Percentiles rank a stretch among this genome's conserved stretches.
phyloP scores from a whole-genome alignment of 23 red algal genomes.

The Gracilaria gracilis region DNA sequence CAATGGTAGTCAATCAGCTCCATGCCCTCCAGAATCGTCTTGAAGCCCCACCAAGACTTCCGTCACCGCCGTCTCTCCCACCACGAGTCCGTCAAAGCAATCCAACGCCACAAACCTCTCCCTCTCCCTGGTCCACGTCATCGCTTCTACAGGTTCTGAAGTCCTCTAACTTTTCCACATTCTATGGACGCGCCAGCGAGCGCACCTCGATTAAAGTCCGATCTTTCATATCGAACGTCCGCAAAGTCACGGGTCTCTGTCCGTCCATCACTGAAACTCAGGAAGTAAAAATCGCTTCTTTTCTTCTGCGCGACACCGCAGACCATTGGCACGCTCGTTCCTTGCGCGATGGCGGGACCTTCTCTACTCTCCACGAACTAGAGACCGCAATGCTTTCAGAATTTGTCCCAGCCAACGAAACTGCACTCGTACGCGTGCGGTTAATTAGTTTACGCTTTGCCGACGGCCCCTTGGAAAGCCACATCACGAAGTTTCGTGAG shows the following conservation, averaged over 20 bases:
- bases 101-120: not conserved
- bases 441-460: not conserved
- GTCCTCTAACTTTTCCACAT: too few relatives aligned
- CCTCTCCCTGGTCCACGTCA: not conserved
- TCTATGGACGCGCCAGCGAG: not conserved
- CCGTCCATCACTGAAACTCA: not conserved
- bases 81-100: not conserved
- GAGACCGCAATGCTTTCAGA: not conserved
- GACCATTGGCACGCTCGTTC: not conserved
- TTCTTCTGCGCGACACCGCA: not conserved
- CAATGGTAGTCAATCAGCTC: not conserved
- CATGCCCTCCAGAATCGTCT: not conserved
- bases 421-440: not conserved
- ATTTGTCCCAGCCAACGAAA: not conserved
- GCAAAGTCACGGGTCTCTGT: not conserved
- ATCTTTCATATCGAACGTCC: not conserved
- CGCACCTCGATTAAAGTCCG: not conserved
- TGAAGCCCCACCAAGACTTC: not conserved
- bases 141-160: not conserved
- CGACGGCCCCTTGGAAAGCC: not conserved
- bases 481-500: slow-evolving; percentile 6
- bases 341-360: not conserved
- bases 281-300: not conserved
- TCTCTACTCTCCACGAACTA: not conserved
- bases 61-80: not conserved